Evolutionary conservation across 2,329 filamentous ascomycete species (phyloP), one percentile per base, ranked within the genome.

Genomic region (Dryadomyces sulphureus): DNA sequence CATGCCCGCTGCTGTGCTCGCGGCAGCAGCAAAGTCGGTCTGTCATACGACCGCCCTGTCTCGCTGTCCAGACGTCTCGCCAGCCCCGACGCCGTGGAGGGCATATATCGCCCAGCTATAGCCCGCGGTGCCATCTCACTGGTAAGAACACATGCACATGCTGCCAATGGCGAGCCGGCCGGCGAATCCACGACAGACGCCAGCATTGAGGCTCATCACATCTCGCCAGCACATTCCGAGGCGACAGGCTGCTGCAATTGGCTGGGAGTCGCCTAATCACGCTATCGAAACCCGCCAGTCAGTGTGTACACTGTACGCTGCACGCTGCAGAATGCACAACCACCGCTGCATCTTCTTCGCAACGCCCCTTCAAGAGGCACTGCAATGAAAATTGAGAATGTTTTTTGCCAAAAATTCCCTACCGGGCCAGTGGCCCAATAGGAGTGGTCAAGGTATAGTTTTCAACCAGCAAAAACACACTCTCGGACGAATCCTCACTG

Each of bases 381-480:
- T 58, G 65, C 59, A 67, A 76, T 66, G 72, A 77, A 64, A 64
- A n/a, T 27, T 19, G 56, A 57, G 49, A 54, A n/a, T n/a, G 57
- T 42, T 42, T 47, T 62, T 59, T 58, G 58, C 67, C 81, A 86
- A 87, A 87, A 81, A 87, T 87, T 87, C 82, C 81, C 72, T 73
- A 68, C 67, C 75, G 74, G 73, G 70, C 43, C 73, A 68, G 69
- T 75, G 50, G 73, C 79, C 77, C 75, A 73, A 57, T 66, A 72
- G 70, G 70, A 88, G 82, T 72, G 72, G 81, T 85, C 81, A 83
- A 75, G 72, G 70, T 72, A 70, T 84, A 84, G 81, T 84, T 84
- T 84, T 84, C 81, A 85, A 84, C 80, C 84, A 86, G 82, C 82
- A 86, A 85, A 84, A 85, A 85, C 73, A 75, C 75, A 74, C 76